Conservation (phyloP, 2,329 filamentous ascomycete species). For the Aspergillus pseudoviridinutans region DNA sequence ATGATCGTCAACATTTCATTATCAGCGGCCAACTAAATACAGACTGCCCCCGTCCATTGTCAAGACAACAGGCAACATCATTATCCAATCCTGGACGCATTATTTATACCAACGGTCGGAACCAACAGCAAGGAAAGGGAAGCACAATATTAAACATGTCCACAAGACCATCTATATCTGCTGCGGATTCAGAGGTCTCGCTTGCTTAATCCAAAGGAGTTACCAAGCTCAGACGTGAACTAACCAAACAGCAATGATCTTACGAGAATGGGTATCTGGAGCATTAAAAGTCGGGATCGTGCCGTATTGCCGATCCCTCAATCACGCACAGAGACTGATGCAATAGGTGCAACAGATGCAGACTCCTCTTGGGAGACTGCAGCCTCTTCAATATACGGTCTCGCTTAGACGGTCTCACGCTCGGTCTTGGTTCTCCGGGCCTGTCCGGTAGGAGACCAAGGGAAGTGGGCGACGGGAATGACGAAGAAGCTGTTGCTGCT, state of each 20-base stretch:
- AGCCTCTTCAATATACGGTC: neutral
- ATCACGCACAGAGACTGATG: neutral
- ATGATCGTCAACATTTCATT: neutral
- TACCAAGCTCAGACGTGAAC: neutral
- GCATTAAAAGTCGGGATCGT: conserved; percentile 18
- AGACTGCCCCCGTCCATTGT: conserved; percentile 2
- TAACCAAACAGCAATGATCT: conserved; percentile 14
- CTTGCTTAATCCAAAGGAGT: neutral
- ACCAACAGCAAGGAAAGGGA: neutral
- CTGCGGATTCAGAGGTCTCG: neutral
- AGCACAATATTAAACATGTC: conserved; percentile 7
- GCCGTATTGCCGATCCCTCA: neutral
- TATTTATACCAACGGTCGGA: conserved; percentile 1
- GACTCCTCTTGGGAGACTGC: neutral
- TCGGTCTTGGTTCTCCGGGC: conserved; percentile 55
- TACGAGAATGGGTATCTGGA: conserved; percentile 32
- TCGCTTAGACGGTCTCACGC: conserved; percentile 35
- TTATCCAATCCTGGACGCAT: conserved; percentile 3
- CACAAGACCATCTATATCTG: conserved; percentile 9
- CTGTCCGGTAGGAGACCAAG: conserved; percentile 78
- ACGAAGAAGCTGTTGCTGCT: conserved; percentile 76
- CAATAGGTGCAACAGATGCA: neutral
- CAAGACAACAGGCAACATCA: conserved; percentile 6
- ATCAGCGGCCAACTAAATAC: conserved; percentile 2
- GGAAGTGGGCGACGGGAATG: conserved; percentile 89